A percentile compares a stretch with the other conserved stretches of the same genome.
Evolutionary conservation across 2,329 filamentous ascomycete genomes (phyloP).

Genomic region (Ophiostoma populinum): DNA sequence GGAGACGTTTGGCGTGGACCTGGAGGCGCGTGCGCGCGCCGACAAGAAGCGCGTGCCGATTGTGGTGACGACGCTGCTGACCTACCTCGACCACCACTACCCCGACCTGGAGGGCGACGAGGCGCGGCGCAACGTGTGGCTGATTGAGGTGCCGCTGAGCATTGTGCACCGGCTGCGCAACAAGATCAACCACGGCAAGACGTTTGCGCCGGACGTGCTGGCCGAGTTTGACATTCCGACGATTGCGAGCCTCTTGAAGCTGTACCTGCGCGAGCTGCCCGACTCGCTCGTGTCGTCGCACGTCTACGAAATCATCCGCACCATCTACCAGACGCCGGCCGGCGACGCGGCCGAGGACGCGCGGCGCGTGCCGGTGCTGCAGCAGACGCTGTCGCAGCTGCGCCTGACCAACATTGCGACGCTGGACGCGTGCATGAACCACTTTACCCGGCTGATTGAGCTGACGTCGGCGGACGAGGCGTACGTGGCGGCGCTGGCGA

Average conservation of each 20-base stretch:
- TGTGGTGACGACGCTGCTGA: conserved; percentile 81
- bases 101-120: conserved; percentile 95
- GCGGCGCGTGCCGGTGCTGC: conserved; percentile 73
- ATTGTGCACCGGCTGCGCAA: conserved; percentile 73
- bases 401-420: conserved; percentile 95
- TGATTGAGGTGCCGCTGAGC: conserved; percentile 73
- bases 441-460: conserved; percentile 93
- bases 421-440: conserved; percentile 94
- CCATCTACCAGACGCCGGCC: conserved; percentile 74
- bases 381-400: conserved; percentile 88
- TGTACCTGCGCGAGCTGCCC: conserved; percentile 93
- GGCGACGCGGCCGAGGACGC: conserved; percentile 54
- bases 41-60: conserved; percentile 92
- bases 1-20: conserved; percentile 92
- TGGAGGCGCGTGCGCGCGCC: conserved; percentile 84
- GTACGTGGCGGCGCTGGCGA: conserved; percentile 61
- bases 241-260: conserved; percentile 78
- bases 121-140: conserved; percentile 80
- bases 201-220: conserved; percentile 57
- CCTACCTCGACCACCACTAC: conserved; percentile 91
- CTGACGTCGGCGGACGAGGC: conserved; percentile 87
- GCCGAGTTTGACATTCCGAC: conserved; percentile 86
- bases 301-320: conserved; percentile 97
- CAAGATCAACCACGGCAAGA: conserved; percentile 74
- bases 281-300: conserved; percentile 97